Conservation (phyloP, 148 eudicot genomes). For the Diospyros lotus region DNA sequence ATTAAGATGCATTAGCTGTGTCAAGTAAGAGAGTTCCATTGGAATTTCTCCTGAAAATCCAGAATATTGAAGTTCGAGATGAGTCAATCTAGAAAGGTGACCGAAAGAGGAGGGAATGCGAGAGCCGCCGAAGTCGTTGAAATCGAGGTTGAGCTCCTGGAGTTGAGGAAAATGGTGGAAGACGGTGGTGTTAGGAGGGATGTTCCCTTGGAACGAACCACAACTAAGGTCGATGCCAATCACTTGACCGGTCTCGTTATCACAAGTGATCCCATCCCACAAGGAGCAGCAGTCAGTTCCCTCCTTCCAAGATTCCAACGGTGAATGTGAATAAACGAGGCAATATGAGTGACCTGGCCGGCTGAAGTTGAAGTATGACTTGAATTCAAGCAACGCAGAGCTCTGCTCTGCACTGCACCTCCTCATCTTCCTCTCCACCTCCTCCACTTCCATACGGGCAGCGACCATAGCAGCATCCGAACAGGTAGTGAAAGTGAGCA, state of each 20-base stretch:
- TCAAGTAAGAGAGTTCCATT: constrained; percentile 1
- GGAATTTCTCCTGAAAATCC: constrained; percentile 12
- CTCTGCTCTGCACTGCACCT: too few species aligned
- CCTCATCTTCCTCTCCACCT: too few species aligned
- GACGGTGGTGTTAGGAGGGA: neutral
- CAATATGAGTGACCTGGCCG: too few species aligned
- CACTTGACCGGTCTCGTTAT: neutral
- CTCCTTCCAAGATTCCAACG: too few species aligned
- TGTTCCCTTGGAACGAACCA: neutral
- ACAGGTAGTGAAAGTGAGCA: too few species aligned
- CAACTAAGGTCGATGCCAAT: neutral
- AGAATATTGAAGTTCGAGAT: constrained; percentile 15
- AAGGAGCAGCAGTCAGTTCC: too few species aligned
- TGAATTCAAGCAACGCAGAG: too few species aligned
- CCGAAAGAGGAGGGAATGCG: neutral
- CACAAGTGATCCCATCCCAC: too few species aligned
- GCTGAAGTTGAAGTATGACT: too few species aligned
- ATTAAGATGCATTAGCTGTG: constrained; percentile 13
- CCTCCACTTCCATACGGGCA: too few species aligned
- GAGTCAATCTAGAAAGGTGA: constrained; percentile 1
- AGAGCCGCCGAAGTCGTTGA: neutral
- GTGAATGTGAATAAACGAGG: too few species aligned
- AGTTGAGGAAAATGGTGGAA: neutral
- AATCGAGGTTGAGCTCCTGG: neutral
- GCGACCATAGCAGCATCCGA: too few species aligned